Evolutionary conservation across 768 basidiomycete genomes (phyloP).

Genomic region (Crucibulum laeve): DNA sequence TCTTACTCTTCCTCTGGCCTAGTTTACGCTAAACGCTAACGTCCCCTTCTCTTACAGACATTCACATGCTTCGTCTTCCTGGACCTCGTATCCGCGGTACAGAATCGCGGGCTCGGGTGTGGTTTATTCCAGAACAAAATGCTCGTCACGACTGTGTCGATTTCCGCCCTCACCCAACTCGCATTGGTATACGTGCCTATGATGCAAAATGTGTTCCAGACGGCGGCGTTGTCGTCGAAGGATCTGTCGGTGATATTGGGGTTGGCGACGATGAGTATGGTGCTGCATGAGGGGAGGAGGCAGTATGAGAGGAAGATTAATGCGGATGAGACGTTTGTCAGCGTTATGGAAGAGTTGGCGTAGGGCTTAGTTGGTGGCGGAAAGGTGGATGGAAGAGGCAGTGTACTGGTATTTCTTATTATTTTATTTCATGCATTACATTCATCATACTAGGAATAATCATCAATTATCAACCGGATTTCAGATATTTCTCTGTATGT

Average conservation of each 20-base stretch:
- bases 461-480: no score
- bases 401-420: background rate
- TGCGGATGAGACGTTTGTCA: slow-evolving; percentile 45
- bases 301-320: slow-evolving; percentile 67
- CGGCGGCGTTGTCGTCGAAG: slow-evolving; percentile 63
- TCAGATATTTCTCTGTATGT: no score
- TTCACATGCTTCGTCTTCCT: slow-evolving; percentile 97
- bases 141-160: slow-evolving; percentile 82
- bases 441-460: background rate
- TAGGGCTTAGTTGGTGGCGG: slow-evolving; percentile 17
- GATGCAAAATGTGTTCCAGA: slow-evolving; percentile 93
- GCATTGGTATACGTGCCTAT: slow-evolving; percentile 85
- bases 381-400: background rate
- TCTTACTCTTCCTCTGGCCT: no score
- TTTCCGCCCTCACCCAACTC: slow-evolving; percentile 83
- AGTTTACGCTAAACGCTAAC: no score
- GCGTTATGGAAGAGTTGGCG: slow-evolving; percentile 57
- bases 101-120: slow-evolving; percentile 90
- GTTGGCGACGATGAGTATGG: slow-evolving; percentile 62
- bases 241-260: slow-evolving; percentile 72
- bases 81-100: slow-evolving; percentile 91
- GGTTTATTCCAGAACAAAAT: slow-evolving; percentile 82
- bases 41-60: slow-evolving; percentile 52
- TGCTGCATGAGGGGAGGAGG: slow-evolving; percentile 74
- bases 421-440: background rate